phyloP scores from a whole-genome alignment of 768 basidiomycete species.

The Trametes punicea region DNA sequence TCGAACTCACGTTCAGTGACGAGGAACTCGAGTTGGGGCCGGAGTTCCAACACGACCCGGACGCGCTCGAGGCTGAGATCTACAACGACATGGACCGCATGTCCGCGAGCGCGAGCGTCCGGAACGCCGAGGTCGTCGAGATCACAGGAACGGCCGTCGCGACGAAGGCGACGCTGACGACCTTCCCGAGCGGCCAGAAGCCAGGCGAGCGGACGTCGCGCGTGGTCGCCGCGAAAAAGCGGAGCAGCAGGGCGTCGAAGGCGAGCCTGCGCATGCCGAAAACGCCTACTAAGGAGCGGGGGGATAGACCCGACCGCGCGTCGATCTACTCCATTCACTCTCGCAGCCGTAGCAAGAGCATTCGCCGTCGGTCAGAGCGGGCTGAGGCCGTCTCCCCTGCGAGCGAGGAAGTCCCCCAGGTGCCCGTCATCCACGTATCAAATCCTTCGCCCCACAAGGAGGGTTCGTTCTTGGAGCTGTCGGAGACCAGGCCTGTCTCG shows the following conservation, averaged over 20 bases:
- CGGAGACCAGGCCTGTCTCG: conserved; percentile 23
- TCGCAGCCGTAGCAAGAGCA: conserved; percentile 25
- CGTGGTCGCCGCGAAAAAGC: conserved; percentile 61
- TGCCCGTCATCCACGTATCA: conserved; percentile 21
- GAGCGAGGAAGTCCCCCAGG: conserved; percentile 15
- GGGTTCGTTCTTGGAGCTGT: conserved; percentile 29
- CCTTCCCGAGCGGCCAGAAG: conserved; percentile 4
- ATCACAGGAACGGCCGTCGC: conserved; percentile 39
- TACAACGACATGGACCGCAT: conserved; percentile 26
- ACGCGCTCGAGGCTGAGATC: conserved; percentile 25
- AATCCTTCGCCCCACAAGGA: conserved; percentile 12
- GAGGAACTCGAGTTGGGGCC: conserved; percentile 8
- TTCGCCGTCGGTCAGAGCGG: conserved; percentile 15
- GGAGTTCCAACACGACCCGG: conserved; percentile 2
- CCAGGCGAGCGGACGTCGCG: conserved; percentile 40
- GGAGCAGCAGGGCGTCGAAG: conserved; percentile 62
- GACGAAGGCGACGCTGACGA: conserved; percentile 34
- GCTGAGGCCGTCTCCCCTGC: conserved; percentile 1
- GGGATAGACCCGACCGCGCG: conserved; percentile 14
- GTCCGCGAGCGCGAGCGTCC: conserved; percentile 20
- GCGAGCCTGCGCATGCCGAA: conserved; percentile 62
- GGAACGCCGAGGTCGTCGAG: conserved; percentile 34
- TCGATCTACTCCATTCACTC: conserved; percentile 19
- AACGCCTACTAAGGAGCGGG: conserved; percentile 22
- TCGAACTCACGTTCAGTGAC: conserved; percentile 20